Base-by-base conservation (phyloP, 2,329 filamentous ascomycete genomes). In the Alternaria triticina region DNA sequence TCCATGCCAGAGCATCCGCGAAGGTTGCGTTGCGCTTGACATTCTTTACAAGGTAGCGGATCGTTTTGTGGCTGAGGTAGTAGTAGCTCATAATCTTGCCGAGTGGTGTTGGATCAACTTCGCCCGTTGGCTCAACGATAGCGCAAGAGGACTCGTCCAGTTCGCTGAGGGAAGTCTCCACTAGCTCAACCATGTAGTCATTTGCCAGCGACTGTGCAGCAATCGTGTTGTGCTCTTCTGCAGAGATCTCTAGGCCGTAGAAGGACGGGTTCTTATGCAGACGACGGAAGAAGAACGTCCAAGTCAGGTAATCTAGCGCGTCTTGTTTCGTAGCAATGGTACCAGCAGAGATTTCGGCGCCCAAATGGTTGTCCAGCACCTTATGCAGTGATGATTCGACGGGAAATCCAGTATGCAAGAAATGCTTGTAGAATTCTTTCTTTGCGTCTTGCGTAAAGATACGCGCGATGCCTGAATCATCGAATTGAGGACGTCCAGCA, bases 51-150 rank as follows among this genome's bases (percentile, higher is more conserved):
- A 99, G 87, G 73, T 93, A 90, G 1, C 96, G 92, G 73, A 99
- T 94, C 0, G 96, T 99, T 81, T 92, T 92, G 83, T 99, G 96
- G 0, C 94, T 96, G 51, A 85, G 89, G 77, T 99, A 99, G 85
- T 99, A 99, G 85, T 98, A 99, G 79, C 92, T 97, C 93, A 98
- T 97, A 76, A 99, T 98, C 83, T 97, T 97, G 73, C 96, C 96
- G 7, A 98, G 86, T 0, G 95, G 90, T 0, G 96, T 98, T 1
- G 95, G 85, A 71, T 97, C 92, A 27, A 99, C 90, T 70, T 97
- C 91, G 46, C 95, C 95, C 68, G 96, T 97, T 47, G 91, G 90
- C 73, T 93, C 91, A 4, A 96, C 86, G 17, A 90, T 86, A 15
- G 97, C 89, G 82, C 96, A 99, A 57, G 90, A 90, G 2, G 94